Percentiles rank a stretch among this genome's conserved stretches.
Evolutionary conservation across 2,329 filamentous ascomycete genomes (phyloP).

Genomic region (Clarireedia monteithiana): DNA sequence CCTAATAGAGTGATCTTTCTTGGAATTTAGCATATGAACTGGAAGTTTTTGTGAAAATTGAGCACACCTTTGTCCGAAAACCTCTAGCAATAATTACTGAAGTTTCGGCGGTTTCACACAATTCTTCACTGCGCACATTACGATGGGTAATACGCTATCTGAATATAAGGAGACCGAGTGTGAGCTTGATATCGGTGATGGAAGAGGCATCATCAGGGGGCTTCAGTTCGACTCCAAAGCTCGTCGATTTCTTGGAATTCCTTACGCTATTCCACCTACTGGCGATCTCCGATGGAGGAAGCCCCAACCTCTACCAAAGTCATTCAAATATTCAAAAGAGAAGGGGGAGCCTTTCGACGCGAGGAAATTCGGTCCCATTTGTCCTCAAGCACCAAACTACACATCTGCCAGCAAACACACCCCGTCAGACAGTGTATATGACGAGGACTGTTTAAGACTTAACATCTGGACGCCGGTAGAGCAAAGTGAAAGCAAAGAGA

Average conservation of each 20-base stretch:
- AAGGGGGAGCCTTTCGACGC: slow-evolving; percentile 30
- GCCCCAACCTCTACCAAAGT: slow-evolving; percentile 26
- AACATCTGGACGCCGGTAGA: slow-evolving; percentile 41
- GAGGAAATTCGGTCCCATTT: slow-evolving; percentile 32
- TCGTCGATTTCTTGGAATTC: slow-evolving; percentile 29
- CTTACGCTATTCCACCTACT: slow-evolving; percentile 22
- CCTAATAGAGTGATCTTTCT: too few species aligned
- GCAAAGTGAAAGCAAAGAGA: neutral
- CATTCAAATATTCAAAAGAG: slow-evolving; percentile 25
- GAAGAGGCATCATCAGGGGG: slow-evolving; percentile 28
- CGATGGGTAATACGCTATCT: slow-evolving; percentile 4
- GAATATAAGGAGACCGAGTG: slow-evolving; percentile 22
- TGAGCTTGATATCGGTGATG: slow-evolving; percentile 21
- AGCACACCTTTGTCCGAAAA: too few species aligned
- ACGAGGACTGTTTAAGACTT: slow-evolving; percentile 41
- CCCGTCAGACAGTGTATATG: slow-evolving; percentile 24
- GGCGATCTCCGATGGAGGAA: slow-evolving; percentile 22
- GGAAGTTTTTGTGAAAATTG: too few species aligned
- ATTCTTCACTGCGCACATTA: neutral
- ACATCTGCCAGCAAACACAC: slow-evolving; percentile 20
- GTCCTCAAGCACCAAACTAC: slow-evolving; percentile 31
- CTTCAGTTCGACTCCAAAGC: slow-evolving; percentile 31
- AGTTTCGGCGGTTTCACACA: neutral
- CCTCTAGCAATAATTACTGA: too few species aligned
- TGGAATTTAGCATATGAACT: too few species aligned